Conservation (phyloP, 2,329 filamentous ascomycete species). For the Sporothrix humicola region DNA sequence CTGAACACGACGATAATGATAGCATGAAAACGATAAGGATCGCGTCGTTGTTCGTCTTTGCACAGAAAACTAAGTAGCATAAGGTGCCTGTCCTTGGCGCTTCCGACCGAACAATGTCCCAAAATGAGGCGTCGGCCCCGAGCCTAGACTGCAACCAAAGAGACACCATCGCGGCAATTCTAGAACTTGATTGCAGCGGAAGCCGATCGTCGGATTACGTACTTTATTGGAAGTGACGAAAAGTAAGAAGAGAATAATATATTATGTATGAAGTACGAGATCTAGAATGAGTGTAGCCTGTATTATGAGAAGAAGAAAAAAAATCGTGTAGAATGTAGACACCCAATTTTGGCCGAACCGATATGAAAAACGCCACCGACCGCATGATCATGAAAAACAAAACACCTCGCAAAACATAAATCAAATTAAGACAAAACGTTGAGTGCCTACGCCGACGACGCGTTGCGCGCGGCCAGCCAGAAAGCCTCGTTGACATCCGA, state of each 20-base stretch:
- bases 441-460: neutral
- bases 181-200: neutral
- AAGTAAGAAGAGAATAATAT: neutral
- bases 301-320: neutral
- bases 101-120: neutral
- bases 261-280: neutral
- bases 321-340: neutral
- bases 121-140: neutral
- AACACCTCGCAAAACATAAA: neutral
- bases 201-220: neutral
- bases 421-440: neutral
- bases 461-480: slow-evolving; percentile 31
- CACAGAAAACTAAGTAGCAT: neutral
- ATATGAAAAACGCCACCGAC: slow-evolving; percentile 8
- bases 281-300: too few species aligned
- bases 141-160: neutral
- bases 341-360: neutral
- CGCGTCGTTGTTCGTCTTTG: neutral
- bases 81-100: neutral
- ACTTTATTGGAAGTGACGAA: neutral
- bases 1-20: neutral
- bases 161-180: neutral
- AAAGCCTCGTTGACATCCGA: slow-evolving; percentile 43
- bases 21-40: neutral
- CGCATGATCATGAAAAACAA: neutral